Percentiles rank a stretch among this genome's conserved stretches.
phyloP scores from a whole-genome alignment of 495 filamentous ascomycete genomes.

The Letharia columbiana region DNA sequence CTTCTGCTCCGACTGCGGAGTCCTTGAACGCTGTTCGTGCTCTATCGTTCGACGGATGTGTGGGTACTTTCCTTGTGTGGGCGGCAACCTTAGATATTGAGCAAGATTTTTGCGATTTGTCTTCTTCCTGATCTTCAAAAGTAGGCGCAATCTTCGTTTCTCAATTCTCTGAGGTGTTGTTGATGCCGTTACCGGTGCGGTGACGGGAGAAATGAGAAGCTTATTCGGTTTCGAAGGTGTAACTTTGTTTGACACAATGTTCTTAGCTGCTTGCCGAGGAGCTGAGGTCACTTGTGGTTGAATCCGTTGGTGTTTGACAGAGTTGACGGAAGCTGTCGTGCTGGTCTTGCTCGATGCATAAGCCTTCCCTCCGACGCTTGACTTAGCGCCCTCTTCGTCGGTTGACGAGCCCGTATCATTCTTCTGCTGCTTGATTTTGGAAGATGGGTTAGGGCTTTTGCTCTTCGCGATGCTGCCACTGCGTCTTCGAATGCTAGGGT shows the following conservation, averaged over 20 bases:
- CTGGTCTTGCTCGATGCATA: constrained; percentile 18
- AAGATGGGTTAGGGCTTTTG: not conserved
- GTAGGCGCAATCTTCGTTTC: constrained; percentile 12
- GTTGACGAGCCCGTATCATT: constrained; percentile 1
- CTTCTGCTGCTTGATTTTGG: not conserved
- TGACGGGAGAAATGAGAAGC: constrained; percentile 15
- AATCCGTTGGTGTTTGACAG: constrained; percentile 8
- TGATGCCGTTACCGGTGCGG: constrained; percentile 15
- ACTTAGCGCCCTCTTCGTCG: not conserved
- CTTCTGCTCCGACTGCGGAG: constrained; percentile 6
- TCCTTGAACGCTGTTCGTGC: not conserved
- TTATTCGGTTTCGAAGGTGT: constrained; percentile 16
- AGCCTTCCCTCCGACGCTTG: not conserved
- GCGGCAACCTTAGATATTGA: constrained; percentile 17
- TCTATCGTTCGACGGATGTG: constrained; percentile 1
- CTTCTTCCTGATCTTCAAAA: constrained; percentile 19
- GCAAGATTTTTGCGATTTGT: constrained; percentile 10
- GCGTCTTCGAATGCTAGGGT: not conserved
- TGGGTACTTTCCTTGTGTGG: constrained; percentile 16
- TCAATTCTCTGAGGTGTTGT: constrained; percentile 20
- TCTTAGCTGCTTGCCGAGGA: constrained; percentile 24
- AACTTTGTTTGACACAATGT: constrained; percentile 22
- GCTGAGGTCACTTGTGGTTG: constrained; percentile 12
- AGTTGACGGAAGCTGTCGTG: not conserved
- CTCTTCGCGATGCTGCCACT: constrained; percentile 3